phyloP scores from a whole-genome alignment of 495 filamentous ascomycete genomes.

The Rusavskia elegans region DNA sequence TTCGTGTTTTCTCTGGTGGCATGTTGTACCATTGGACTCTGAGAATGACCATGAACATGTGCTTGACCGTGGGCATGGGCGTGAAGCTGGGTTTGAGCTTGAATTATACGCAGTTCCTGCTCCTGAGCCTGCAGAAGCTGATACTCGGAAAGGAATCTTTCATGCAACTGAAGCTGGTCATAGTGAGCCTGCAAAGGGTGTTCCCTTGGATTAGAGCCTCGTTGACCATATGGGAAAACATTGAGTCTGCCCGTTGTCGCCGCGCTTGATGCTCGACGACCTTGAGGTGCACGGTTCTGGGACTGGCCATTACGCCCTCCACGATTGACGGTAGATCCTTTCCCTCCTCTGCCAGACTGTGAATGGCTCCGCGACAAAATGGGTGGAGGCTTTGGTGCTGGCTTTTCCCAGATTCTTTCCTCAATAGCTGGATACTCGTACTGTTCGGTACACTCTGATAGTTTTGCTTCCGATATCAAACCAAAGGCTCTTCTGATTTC shows the following conservation, averaged over 20 bases:
- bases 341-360: conserved; percentile 30
- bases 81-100: conserved; percentile 40
- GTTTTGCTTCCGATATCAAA: conserved; percentile 53
- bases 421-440: conserved; percentile 78
- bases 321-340: conserved; percentile 27
- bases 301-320: conserved; percentile 39
- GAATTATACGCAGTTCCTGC: conserved; percentile 38
- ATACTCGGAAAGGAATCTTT: conserved; percentile 46
- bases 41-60: conserved; percentile 13
- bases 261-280: conserved; percentile 39
- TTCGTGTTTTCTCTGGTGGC: conserved; percentile 24
- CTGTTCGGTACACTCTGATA: conserved; percentile 67
- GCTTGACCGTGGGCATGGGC: conserved; percentile 28
- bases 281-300: conserved; percentile 26
- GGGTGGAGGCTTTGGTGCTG: conserved; percentile 42
- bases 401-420: conserved; percentile 60
- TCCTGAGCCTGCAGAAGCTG: conserved; percentile 51
- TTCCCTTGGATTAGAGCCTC: conserved; percentile 17
- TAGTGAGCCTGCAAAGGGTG: conserved; percentile 32
- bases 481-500: conserved; percentile 83
- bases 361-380: conserved; percentile 37
- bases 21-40: conserved; percentile 23
- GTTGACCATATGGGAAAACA: conserved; percentile 18
- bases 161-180: conserved; percentile 36
- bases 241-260: conserved; percentile 21